Percentiles rank a stretch among this genome's conserved stretches.
Conservation (phyloP, 345 rosid species). For the Cardamine occulta region DNA sequence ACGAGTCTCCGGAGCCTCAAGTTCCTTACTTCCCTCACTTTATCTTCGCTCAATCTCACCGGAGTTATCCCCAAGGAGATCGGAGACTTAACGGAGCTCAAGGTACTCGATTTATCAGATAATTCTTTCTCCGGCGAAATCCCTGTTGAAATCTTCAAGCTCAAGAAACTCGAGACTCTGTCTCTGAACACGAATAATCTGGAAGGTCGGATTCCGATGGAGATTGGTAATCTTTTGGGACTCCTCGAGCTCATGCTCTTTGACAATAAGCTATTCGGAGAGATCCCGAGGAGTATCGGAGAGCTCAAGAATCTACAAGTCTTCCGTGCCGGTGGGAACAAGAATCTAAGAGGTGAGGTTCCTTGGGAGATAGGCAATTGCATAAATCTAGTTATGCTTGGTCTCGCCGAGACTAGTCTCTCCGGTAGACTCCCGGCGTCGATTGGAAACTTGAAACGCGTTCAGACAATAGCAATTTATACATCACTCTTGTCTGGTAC, state of each 20-base stretch:
- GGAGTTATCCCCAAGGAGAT: constrained; percentile 66
- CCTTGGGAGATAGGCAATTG: constrained; percentile 82
- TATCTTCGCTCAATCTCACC: constrained; percentile 77
- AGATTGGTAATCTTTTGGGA: constrained; percentile 63
- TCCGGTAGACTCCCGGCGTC: constrained; percentile 82
- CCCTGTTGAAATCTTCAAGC: constrained; percentile 63
- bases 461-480: constrained; percentile 76
- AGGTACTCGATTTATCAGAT: constrained; percentile 66
- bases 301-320: constrained; percentile 54
- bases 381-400: constrained; percentile 57
- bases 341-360: constrained; percentile 69
- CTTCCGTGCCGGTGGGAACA: constrained; percentile 88
- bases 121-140: constrained; percentile 71
- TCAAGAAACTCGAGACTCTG: constrained; percentile 59
- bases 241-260: constrained; percentile 58
- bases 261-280: constrained; percentile 74
- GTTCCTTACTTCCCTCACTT: constrained; percentile 57
- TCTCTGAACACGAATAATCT: constrained; percentile 67
- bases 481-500: constrained; percentile 74
- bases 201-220: constrained; percentile 60
- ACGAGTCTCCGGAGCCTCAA: constrained; percentile 59
- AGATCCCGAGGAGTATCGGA: constrained; percentile 67
- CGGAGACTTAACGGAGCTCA: constrained; percentile 46
- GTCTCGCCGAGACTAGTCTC: constrained; percentile 86
- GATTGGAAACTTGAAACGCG: constrained; percentile 65